Conservation (phyloP, 225 moss, liverwort and hornwort genomes). For the Ulota crispa region DNA sequence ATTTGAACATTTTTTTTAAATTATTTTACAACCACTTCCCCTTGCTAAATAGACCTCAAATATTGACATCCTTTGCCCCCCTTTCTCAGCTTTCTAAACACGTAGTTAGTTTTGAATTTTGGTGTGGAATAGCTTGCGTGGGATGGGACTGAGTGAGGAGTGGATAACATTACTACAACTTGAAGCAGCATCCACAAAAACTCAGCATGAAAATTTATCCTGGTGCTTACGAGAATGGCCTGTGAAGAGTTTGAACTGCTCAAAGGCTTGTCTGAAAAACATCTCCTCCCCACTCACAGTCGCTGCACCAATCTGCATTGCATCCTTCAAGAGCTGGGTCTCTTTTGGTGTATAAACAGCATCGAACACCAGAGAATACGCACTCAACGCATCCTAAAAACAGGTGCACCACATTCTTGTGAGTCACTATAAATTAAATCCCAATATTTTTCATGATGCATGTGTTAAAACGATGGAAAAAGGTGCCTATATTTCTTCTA, state of each 20-base stretch:
- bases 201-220: not conserved
- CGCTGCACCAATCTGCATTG: conserved; percentile 60
- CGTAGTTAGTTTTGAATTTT: too few relatives aligned
- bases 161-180: not conserved
- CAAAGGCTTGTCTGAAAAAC: conserved; percentile 86
- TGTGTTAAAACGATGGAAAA: not conserved
- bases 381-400: conserved; percentile 65
- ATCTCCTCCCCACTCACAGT: conserved; percentile 88
- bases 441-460: not conserved
- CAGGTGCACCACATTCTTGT: conserved; percentile 18
- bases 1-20: too few relatives aligned
- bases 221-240: conserved; percentile 43
- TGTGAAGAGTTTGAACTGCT: conserved; percentile 83
- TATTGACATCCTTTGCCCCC: too few relatives aligned
- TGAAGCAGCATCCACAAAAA: not conserved
- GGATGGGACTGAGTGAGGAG: too few relatives aligned
- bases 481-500: not conserved
- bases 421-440: not conserved
- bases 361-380: conserved; percentile 90
- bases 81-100: too few relatives aligned
- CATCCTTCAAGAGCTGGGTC: conserved; percentile 79
- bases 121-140: too few relatives aligned
- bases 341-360: conserved; percentile 86
- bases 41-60: too few relatives aligned
- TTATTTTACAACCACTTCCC: too few relatives aligned